Base-by-base conservation (phyloP, 805 yeast genomes). In the Kluyveromyces dobzhanskii region DNA sequence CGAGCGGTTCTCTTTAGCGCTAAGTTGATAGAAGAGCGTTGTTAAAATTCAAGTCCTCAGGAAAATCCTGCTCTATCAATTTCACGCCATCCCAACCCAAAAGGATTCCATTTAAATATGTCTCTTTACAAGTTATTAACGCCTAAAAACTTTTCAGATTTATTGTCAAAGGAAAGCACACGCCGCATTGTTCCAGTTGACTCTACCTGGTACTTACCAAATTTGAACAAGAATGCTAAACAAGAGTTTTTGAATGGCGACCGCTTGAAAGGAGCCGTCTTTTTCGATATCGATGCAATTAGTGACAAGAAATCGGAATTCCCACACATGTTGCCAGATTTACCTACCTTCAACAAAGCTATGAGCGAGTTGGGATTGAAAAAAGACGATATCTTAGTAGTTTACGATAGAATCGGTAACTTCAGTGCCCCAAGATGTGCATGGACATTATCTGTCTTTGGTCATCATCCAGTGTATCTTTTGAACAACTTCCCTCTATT, bases 181-280 rank as follows among this genome's bases (percentile, higher is more conserved):
- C 46, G 46, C 11, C 55, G 71, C 32, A 59, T 69, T 17, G 43
- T 81, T 9, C 80, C 95, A 1, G 65, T 90, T 16, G 98, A 90
- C 59, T 77, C 94, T 4, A 79, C 97, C 0, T 92, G 97, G 97
- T 86, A 78, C 59, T 71, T 90, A 75, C 96, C 97, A 35, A 80
- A 78, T 52, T 66, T 64, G 29, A 78, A 80, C 9, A 67, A 73
- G 32, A 68, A 74, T 46, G 88, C 81, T 0, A 60, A 57, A 28
- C 66, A 70, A 16, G 85, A 86, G 56, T 61, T 53, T 38, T 80
- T 70, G 53, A 60, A 64, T 31, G 57, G 66, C 17, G 76, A 71
- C 38, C 72, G 97, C 44, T 62, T 83, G 8, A 78, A 79, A 12
- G 65, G 73, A 7, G 71, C 96, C 0, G 76, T 77, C 3, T 85